phyloP scores from a whole-genome alignment of 2,329 filamentous ascomycete species.

The Stenocarpella maydis region DNA sequence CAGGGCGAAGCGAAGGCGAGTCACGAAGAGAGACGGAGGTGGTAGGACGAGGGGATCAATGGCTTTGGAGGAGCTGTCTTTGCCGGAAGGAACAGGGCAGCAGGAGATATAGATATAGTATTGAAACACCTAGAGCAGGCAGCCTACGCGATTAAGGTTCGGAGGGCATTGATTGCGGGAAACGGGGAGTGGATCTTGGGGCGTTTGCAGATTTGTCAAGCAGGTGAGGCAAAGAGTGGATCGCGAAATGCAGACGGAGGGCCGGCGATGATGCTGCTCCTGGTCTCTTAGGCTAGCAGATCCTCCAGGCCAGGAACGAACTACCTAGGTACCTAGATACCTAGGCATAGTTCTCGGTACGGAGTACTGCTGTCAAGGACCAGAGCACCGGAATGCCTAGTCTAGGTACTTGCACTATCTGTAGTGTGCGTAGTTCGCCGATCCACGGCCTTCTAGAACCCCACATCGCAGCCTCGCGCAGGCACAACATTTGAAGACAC shows the following conservation, averaged over 20 bases:
- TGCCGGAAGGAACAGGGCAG: not conserved
- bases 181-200: constrained; percentile 3
- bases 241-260: constrained; percentile 7
- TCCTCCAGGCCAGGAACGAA: not conserved
- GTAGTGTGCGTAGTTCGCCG: not conserved
- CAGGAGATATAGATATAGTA: constrained; percentile 2
- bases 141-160: not conserved
- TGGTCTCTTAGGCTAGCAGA: not conserved
- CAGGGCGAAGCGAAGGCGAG: not conserved
- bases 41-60: not conserved
- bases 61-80: constrained; percentile 1
- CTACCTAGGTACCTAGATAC: not conserved
- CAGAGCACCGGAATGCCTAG: too few relatives aligned
- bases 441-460: constrained; percentile 28
- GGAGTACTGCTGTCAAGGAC: too few relatives aligned
- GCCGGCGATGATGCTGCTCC: not conserved
- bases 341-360: too few relatives aligned
- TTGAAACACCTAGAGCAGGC: not conserved
- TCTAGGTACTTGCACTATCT: too few relatives aligned
- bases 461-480: not conserved
- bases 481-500: not conserved
- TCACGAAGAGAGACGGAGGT: not conserved
- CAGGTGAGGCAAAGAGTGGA: constrained; percentile 13
- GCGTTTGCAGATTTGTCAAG: constrained; percentile 20
- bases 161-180: not conserved